Evolutionary conservation across 768 basidiomycete species (phyloP), one percentile per base, ranked within the genome.

Genomic region (Gelatoporia subvermispora): DNA sequence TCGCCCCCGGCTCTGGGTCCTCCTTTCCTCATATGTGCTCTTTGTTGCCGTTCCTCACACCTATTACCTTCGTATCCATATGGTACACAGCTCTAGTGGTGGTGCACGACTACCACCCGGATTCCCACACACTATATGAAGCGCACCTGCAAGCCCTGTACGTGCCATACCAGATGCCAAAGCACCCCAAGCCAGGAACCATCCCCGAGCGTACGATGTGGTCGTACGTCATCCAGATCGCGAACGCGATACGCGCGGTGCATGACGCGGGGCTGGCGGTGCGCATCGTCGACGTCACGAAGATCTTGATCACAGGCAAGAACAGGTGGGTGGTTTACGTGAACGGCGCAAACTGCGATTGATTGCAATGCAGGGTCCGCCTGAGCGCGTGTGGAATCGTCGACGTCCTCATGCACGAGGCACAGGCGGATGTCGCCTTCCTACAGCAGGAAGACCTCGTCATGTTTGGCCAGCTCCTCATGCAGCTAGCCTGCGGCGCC

Each of bases 151-250:
- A 83, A 45, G 70, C 77, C 24, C 78, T 76, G 56, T 62, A 75
- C 11, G 60, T 69, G 15, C 57, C 61, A 2, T 70, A 64, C 45
- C 28, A 31, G 28, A 13, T 70, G 64, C 23, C 71, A 69, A 60
- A 66, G 8, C 65, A 63, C 37, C 65, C 68, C 15, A 71, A 72
- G 31, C 43, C 53, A 2, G 46, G 50, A 15, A 52, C 47, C 28
- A 69, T 98, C 18, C 76, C 87, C 0, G 96, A 99, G 64, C 75
- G 84, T 16, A 82, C 84, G 0, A 63, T 99, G 2, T 99, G 96
- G 96, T 85, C 86, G 3, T 97, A 93, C 60, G 81, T 96, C 41
- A 77, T 92, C 18, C 96, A 99, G 65, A 81, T 97, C 48, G 84
- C 87, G 4, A 84, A 78, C 52, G 94, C 90, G 1, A 81, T 98